Percentiles rank a stretch among this genome's conserved stretches.
phyloP scores from a whole-genome alignment of 2,329 filamentous ascomycete species.

The Ophiostoma pallidulum region DNA sequence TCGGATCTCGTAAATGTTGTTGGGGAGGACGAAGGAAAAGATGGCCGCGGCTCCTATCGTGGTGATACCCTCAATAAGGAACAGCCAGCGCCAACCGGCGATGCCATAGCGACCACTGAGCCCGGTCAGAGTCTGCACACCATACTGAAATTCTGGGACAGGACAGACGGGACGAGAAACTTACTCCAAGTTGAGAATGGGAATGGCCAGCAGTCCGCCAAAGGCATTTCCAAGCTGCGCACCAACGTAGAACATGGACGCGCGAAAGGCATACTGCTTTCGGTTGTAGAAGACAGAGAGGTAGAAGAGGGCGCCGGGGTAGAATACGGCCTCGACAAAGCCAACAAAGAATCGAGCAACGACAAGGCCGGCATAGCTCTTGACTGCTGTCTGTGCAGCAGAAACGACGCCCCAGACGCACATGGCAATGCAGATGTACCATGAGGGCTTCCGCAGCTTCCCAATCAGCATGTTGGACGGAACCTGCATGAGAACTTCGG shows the following conservation, averaged over 20 bases:
- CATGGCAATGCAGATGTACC: constrained; percentile 25
- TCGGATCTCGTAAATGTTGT: constrained; percentile 44
- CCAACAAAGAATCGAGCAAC: constrained; percentile 35
- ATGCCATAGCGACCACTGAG: constrained; percentile 50
- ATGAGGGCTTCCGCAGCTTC: background rate
- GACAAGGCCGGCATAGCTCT: constrained; percentile 28
- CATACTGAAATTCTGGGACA: too few species aligned
- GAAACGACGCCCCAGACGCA: constrained; percentile 41
- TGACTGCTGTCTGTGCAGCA: constrained; percentile 28
- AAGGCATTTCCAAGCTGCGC: constrained; percentile 58
- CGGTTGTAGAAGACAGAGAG: constrained; percentile 56
- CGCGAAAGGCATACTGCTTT: constrained; percentile 51
- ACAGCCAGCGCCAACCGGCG: constrained; percentile 28
- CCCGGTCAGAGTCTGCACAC: too few species aligned
- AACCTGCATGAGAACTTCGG: constrained; percentile 41
- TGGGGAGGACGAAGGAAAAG: constrained; percentile 38
- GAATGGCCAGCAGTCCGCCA: constrained; percentile 48
- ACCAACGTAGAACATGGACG: constrained; percentile 47
- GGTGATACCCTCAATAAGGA: constrained; percentile 14
- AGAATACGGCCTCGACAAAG: constrained; percentile 32
- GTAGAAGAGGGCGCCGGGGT: constrained; percentile 22
- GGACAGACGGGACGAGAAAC: too few species aligned
- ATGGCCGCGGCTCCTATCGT: constrained; percentile 17
- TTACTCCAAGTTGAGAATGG: too few species aligned
- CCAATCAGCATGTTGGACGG: constrained; percentile 40